Percentiles rank a stretch among this genome's conserved stretches.
These are phyloP conservation scores for Claviceps pazoutovae DNA, from an alignment of 2,329 filamentous ascomycete species.

Conservation along the genomic window DNA sequence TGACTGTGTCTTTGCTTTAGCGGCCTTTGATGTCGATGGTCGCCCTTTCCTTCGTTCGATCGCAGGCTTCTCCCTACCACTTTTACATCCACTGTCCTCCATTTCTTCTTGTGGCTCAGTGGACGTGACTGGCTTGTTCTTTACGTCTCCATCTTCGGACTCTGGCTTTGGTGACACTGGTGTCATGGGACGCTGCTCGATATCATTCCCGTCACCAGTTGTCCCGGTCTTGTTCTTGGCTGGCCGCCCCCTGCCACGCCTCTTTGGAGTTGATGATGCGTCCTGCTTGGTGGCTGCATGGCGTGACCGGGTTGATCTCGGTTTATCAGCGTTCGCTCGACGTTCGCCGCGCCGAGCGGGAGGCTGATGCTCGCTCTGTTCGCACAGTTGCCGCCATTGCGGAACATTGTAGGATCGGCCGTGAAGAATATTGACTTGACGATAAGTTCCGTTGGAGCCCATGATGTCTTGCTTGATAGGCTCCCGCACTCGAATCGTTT, in stretches of 20 bases:
- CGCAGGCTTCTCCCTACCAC: constrained; percentile 28
- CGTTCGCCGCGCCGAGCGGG: constrained; percentile 79
- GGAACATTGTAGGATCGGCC: constrained; percentile 92
- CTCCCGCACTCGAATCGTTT: constrained; percentile 85
- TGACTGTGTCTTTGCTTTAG: constrained; percentile 53
- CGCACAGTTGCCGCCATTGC: constrained; percentile 86
- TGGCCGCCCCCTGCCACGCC: constrained; percentile 27
- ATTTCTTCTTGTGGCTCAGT: constrained; percentile 30
- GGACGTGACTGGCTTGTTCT: constrained; percentile 29
- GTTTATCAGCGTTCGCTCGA: constrained; percentile 45
- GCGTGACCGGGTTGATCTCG: constrained; percentile 29
- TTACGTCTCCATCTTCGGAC: constrained; percentile 14
- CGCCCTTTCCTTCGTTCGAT: constrained; percentile 21
- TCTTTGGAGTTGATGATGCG: constrained; percentile 22
- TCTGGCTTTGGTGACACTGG: constrained; percentile 40
- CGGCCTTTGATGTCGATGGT: constrained; percentile 34
- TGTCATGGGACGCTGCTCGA: constrained; percentile 43
- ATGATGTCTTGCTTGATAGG: constrained; percentile 98
- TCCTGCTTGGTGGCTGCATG: constrained; percentile 19
- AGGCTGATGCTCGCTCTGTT: constrained; percentile 91
- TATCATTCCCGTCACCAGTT: constrained; percentile 23
- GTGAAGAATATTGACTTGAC: constrained; percentile 93
- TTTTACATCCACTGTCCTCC: constrained; percentile 23
- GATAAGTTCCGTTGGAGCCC: constrained; percentile 87
- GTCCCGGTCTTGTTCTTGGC: constrained; percentile 23